Evolutionary conservation across 768 basidiomycete species (phyloP).

Genomic region (Epithele typhae): DNA sequence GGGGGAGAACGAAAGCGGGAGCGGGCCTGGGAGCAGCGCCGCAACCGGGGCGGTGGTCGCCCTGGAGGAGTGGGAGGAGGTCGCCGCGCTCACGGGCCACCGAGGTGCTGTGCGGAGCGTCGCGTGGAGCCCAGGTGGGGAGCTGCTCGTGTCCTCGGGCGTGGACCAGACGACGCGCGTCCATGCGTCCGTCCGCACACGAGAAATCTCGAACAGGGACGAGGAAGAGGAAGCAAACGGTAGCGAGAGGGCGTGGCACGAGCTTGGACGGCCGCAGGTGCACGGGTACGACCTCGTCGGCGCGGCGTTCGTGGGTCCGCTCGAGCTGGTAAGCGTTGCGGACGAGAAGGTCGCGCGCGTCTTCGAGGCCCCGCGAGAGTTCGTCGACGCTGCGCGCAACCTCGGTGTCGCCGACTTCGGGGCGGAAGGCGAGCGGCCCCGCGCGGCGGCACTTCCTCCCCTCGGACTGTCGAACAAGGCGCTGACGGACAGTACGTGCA

Average conservation of each 20-base stretch:
- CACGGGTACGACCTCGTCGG: conserved; percentile 94
- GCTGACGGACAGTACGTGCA: conserved; percentile 53
- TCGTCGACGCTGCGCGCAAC: conserved; percentile 58
- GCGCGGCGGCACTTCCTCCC: conserved; percentile 87
- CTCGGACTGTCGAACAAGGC: conserved; percentile 95
- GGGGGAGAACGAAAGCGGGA: conserved; percentile 24
- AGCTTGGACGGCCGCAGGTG: conserved; percentile 88
- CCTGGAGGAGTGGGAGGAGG: conserved; percentile 63
- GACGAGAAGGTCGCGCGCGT: conserved; percentile 95
- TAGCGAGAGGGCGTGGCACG: conserved; percentile 61
- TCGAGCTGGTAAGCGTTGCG: conserved; percentile 85
- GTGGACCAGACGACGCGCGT: conserved; percentile 91
- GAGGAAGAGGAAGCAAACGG: background rate
- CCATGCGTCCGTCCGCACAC: conserved; percentile 54
- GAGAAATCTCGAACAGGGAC: too few relatives aligned
- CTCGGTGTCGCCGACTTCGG: conserved; percentile 45
- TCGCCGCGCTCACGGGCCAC: conserved; percentile 84
- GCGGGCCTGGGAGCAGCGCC: background rate
- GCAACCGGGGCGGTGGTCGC: conserved; percentile 2
- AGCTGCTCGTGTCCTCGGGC: conserved; percentile 83
- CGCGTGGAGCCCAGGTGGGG: conserved; percentile 82
- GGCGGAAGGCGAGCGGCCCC: conserved; percentile 52
- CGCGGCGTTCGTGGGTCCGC: conserved; percentile 66
- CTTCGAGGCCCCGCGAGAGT: conserved; percentile 85
- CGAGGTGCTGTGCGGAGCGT: conserved; percentile 73